Conservation (phyloP, 192 early-diverging fungal species). For the Mortierella antarctica region DNA sequence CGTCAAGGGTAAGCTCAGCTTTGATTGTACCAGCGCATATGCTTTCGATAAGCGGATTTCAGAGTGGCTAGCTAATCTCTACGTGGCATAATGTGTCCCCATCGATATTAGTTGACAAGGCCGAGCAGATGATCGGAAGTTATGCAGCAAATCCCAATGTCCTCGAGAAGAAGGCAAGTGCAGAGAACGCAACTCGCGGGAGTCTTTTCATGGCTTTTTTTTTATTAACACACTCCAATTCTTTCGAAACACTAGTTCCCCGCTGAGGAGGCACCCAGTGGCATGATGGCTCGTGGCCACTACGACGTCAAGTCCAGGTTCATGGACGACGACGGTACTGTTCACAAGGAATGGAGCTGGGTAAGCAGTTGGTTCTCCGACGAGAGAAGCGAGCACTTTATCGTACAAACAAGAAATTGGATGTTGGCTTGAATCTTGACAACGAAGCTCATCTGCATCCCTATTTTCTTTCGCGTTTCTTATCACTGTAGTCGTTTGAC, state of each 20-base stretch:
- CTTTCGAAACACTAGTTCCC: conserved; percentile 65
- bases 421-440: neutral
- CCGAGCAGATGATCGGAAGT: conserved; percentile 96
- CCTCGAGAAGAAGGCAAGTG: conserved; percentile 82
- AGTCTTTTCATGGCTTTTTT: neutral
- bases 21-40: neutral
- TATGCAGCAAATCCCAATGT: conserved; percentile 85
- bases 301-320: conserved; percentile 94
- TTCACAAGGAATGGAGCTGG: conserved; percentile 89
- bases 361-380: conserved; percentile 43
- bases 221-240: neutral
- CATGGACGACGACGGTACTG: conserved; percentile 88
- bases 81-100: no score
- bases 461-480: neutral
- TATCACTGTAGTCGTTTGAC: conserved; percentile 67
- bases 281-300: conserved; percentile 91
- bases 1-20: conserved; percentile 29
- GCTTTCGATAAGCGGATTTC: no score
- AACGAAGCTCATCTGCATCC: conserved; percentile 1
- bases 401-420: neutral
- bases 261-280: conserved; percentile 88
- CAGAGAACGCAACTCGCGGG: neutral
- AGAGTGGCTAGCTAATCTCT: no score
- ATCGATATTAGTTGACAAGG: conserved; percentile 78
- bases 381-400: neutral